Percentiles rank a stretch among this genome's conserved stretches.
Conservation (phyloP, 2,329 filamentous ascomycete species). For the Aspergillus vadensis region DNA sequence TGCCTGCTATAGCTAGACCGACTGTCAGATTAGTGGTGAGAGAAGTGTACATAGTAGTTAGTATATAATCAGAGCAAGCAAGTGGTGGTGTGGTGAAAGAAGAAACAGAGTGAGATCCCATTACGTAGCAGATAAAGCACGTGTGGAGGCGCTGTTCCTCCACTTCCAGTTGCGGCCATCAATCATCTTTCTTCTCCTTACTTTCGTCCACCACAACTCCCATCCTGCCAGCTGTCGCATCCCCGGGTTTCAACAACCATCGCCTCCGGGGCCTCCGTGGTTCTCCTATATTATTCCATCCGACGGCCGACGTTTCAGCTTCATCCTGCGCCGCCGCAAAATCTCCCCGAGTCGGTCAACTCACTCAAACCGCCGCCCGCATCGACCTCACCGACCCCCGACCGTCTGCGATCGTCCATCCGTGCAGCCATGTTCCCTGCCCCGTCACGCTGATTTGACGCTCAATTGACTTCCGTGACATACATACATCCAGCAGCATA, state of each 20-base stretch:
- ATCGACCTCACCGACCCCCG: slow-evolving; percentile 2
- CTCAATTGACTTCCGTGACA: neutral
- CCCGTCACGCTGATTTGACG: neutral
- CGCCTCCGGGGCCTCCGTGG: neutral
- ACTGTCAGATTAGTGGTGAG: too few relatives aligned
- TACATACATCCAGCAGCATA: neutral
- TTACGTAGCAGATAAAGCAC: neutral
- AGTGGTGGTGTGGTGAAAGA: too few relatives aligned
- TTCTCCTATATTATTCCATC: neutral
- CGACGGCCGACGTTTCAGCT: neutral
- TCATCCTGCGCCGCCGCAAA: neutral
- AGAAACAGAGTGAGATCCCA: neutral
- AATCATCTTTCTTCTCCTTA: neutral
- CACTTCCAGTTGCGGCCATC: neutral
- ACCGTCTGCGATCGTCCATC: neutral
- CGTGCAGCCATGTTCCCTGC: slow-evolving; percentile 11
- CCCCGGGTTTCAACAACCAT: neutral
- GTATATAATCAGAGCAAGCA: too few relatives aligned
- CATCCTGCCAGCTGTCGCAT: slow-evolving; percentile 4
- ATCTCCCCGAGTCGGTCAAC: neutral
- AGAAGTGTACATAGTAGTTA: too few relatives aligned
- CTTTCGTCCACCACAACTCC: neutral
- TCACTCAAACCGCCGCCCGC: neutral
- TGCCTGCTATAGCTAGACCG: slow-evolving; percentile 14
- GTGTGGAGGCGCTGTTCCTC: neutral